These are phyloP conservation scores for Cucumis melo DNA, from an alignment of 306 rosid species.

Conservation along the genomic window DNA sequence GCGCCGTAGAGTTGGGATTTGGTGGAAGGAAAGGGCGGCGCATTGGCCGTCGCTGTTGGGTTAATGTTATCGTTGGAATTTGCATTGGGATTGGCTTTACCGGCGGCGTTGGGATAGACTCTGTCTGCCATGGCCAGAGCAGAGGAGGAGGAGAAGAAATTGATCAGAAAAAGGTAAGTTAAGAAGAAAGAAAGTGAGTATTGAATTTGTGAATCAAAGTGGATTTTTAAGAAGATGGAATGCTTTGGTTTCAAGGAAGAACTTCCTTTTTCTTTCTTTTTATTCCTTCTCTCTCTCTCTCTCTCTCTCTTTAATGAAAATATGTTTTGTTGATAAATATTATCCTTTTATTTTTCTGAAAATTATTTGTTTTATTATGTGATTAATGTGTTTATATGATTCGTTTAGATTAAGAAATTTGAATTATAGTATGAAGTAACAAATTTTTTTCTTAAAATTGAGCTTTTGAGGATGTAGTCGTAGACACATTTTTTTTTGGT, in stretches of 20 bases:
- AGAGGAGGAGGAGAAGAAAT: not conserved
- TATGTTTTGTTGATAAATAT: not conserved
- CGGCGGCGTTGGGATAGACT: constrained; percentile 37
- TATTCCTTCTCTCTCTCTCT: not conserved
- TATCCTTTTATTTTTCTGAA: not conserved
- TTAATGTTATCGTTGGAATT: not conserved
- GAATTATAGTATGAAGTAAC: too few species aligned
- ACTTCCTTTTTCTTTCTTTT: not conserved
- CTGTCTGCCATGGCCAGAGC: constrained; percentile 44
- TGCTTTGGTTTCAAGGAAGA: constrained; percentile 10
- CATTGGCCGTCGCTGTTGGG: constrained; percentile 10
- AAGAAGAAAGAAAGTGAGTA: not conserved
- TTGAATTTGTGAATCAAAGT: not conserved
- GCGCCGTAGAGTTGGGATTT: constrained; percentile 56
- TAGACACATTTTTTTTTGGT: too few species aligned
- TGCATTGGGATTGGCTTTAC: not conserved
- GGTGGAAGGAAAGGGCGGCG: constrained; percentile 37
- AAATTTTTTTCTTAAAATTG: too few species aligned
- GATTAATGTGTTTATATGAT: too few species aligned
- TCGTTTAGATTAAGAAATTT: too few species aligned
- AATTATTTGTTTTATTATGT: not conserved
- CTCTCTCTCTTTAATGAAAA: too few species aligned
- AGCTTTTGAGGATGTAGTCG: too few species aligned
- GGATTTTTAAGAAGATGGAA: not conserved
- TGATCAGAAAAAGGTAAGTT: not conserved